phyloP scores from a whole-genome alignment of 805 yeast species.

The Lipomyces chichibuensis region DNA sequence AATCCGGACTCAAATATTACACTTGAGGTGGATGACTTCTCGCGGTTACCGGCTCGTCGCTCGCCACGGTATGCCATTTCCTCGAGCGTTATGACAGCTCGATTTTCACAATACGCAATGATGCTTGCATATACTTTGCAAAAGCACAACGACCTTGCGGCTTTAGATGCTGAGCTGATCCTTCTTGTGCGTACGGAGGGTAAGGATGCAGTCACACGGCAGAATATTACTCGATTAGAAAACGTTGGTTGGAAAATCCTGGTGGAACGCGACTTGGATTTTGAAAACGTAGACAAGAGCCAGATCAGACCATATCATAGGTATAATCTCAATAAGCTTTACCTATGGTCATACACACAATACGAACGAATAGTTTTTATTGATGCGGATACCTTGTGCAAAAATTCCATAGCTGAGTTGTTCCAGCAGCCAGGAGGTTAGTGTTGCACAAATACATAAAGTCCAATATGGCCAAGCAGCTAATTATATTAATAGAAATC shows the following conservation, averaged over 20 bases:
- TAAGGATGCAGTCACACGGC: conserved; percentile 38
- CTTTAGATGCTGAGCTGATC: conserved; percentile 38
- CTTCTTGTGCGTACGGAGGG: conserved; percentile 39
- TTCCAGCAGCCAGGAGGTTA: conserved; percentile 37
- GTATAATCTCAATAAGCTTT: conserved; percentile 54
- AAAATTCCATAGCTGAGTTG: conserved; percentile 37
- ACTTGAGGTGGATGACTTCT: not conserved
- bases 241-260: conserved; percentile 39
- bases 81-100: conserved; percentile 38
- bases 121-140: conserved; percentile 38
- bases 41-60: conserved; percentile 11
- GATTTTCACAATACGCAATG: conserved; percentile 38
- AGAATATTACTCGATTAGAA: conserved; percentile 36
- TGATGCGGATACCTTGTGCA: conserved; percentile 55
- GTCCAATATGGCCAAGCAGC: not conserved
- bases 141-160: conserved; percentile 38
- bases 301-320: conserved; percentile 35
- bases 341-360: conserved; percentile 55
- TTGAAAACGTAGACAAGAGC: conserved; percentile 37
- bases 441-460: not conserved
- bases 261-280: conserved; percentile 37
- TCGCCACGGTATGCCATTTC: conserved; percentile 36
- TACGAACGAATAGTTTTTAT: conserved; percentile 53
- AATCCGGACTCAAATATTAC: not conserved
- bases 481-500: conserved; percentile 24